A percentile compares a stretch with the other conserved stretches of the same genome.
Conservation (phyloP, 2,329 filamentous ascomycete species). For the Didymella pomorum region DNA sequence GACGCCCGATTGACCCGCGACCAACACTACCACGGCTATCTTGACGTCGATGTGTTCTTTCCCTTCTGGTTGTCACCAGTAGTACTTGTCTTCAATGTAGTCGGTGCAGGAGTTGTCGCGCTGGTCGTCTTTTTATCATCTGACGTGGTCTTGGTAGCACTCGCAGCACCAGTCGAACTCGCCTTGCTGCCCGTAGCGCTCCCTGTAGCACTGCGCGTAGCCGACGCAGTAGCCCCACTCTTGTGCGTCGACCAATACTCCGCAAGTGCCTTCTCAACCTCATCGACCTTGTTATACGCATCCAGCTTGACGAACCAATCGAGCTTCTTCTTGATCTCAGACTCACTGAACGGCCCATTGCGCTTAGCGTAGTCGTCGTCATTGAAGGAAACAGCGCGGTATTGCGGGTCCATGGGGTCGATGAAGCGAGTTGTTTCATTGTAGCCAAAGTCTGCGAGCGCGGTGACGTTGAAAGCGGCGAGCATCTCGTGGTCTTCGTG, state of each 20-base stretch:
- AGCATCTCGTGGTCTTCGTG: slow-evolving; percentile 58
- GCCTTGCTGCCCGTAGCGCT: background rate
- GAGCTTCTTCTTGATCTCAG: slow-evolving; percentile 33
- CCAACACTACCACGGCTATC: too few species aligned
- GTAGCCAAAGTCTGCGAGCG: slow-evolving; percentile 43
- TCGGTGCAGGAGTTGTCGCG: background rate
- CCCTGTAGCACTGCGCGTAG: background rate
- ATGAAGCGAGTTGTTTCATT: slow-evolving; percentile 45
- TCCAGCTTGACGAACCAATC: slow-evolving; percentile 35
- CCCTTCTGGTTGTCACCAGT: background rate
- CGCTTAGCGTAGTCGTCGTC: slow-evolving; percentile 24
- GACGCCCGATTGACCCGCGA: too few species aligned
- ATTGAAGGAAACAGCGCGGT: slow-evolving; percentile 28
- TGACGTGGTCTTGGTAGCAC: background rate
- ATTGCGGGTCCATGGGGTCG: slow-evolving; percentile 42
- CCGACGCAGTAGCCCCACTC: background rate
- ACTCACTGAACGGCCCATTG: slow-evolving; percentile 5
- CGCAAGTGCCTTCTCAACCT: slow-evolving; percentile 37
- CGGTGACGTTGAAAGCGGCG: slow-evolving; percentile 54
- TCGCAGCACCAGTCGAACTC: background rate
- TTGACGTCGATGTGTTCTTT: background rate
- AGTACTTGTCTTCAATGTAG: background rate
- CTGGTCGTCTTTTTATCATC: background rate
- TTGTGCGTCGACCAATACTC: slow-evolving; percentile 32
- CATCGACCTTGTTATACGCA: slow-evolving; percentile 37